Evolutionary conservation across 306 rosid genomes (phyloP).

Genomic region (Cicer cuneatum): DNA sequence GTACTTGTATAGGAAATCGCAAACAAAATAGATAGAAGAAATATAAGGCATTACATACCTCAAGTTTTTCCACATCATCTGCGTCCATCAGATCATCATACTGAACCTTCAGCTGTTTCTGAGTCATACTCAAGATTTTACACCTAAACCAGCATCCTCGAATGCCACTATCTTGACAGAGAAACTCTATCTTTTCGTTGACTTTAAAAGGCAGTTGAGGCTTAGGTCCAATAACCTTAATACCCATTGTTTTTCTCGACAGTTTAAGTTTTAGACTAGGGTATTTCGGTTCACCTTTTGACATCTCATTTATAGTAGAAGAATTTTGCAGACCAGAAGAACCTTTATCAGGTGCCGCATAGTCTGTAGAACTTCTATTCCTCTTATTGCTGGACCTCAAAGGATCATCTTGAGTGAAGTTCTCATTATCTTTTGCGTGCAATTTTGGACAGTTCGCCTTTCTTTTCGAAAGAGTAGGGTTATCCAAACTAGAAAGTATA

Average conservation of each 20-base stretch:
- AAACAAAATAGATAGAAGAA: not conserved
- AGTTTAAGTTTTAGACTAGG: conserved; percentile 70
- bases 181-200: conserved; percentile 66
- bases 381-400: conserved; percentile 53
- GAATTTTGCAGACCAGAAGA: conserved; percentile 45
- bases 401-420: conserved; percentile 53
- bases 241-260: conserved; percentile 56
- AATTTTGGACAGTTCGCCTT: conserved; percentile 46
- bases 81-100: conserved; percentile 66
- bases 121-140: conserved; percentile 61
- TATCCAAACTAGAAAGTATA: conserved; percentile 57
- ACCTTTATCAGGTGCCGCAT: conserved; percentile 52
- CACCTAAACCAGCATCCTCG: conserved; percentile 94
- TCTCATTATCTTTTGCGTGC: conserved; percentile 53
- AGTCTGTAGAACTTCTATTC: conserved; percentile 47
- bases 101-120: conserved; percentile 65
- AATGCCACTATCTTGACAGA: conserved; percentile 85
- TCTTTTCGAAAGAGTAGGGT: conserved; percentile 52
- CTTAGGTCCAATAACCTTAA: conserved; percentile 47
- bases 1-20: not conserved
- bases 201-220: conserved; percentile 56
- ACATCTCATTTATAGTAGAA: conserved; percentile 41
- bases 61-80: conserved; percentile 60
- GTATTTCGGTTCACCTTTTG: conserved; percentile 49
- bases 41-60: conserved; percentile 54